phyloP scores from a whole-genome alignment of 2,329 filamentous ascomycete species.

The Penicillium sp. region DNA sequence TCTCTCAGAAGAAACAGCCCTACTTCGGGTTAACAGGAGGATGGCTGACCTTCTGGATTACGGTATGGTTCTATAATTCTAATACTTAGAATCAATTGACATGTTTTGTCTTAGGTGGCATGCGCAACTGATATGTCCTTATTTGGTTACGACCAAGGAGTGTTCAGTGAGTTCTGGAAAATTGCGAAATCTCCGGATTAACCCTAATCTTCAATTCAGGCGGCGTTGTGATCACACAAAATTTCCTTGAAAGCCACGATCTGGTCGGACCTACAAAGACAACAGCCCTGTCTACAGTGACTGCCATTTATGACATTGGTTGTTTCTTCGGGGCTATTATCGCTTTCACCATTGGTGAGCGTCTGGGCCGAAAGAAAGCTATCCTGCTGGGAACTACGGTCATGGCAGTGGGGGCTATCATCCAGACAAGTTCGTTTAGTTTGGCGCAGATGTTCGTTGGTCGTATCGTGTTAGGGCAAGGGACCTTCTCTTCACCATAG shows the following conservation, averaged over 20 bases:
- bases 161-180: conserved; percentile 45
- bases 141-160: conserved; percentile 51
- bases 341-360: conserved; percentile 50
- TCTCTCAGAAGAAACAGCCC: not conserved
- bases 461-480: conserved; percentile 22
- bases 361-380: conserved; percentile 48
- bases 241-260: conserved; percentile 52
- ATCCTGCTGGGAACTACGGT: conserved; percentile 48
- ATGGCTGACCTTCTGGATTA: conserved; percentile 7
- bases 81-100: not conserved
- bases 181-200: no score
- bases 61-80: not conserved
- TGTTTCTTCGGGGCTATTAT: conserved; percentile 57
- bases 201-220: conserved; percentile 27
- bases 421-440: conserved; percentile 46
- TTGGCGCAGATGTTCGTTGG: conserved; percentile 50
- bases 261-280: conserved; percentile 40
- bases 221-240: conserved; percentile 54
- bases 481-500: not conserved
- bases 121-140: conserved; percentile 45
- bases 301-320: conserved; percentile 59
- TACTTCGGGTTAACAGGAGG: conserved; percentile 5
- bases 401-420: conserved; percentile 47
- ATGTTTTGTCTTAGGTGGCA: conserved; percentile 2
- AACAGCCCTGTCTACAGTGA: conserved; percentile 47